Conservation (phyloP, 2,329 filamentous ascomycete genomes). For the Talaromyces sp. region DNA sequence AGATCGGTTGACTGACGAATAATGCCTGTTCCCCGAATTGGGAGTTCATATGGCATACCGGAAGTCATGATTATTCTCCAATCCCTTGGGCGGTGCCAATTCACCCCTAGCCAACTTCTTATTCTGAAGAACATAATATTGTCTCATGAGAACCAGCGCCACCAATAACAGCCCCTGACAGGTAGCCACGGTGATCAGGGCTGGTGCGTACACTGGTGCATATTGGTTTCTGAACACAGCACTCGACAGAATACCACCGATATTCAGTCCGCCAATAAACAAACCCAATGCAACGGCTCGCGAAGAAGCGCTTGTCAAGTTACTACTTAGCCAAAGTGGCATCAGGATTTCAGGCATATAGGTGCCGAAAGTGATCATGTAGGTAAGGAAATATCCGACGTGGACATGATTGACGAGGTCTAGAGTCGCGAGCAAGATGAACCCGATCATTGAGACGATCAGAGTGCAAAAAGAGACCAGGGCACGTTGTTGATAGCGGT, state of each 20-base stretch:
- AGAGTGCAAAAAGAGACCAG: slow-evolving; percentile 1
- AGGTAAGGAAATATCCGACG: slow-evolving; percentile 13
- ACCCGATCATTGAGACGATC: slow-evolving; percentile 8
- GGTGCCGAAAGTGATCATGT: slow-evolving; percentile 10
- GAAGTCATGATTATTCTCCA: slow-evolving; percentile 10
- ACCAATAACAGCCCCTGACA: slow-evolving; percentile 10
- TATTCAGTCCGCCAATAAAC: slow-evolving; percentile 9
- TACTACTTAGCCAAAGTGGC: slow-evolving; percentile 10
- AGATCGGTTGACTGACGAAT: too few species aligned
- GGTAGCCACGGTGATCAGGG: slow-evolving; percentile 10
- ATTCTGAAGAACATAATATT: slow-evolving; percentile 5
- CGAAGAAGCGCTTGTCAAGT: slow-evolving; percentile 3
- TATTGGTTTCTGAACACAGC: slow-evolving; percentile 10
- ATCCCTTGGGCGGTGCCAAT: not conserved
- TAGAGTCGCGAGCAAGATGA: slow-evolving; percentile 6
- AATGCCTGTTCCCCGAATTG: too few species aligned
- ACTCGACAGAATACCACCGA: slow-evolving; percentile 12
- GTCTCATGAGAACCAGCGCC: slow-evolving; percentile 1
- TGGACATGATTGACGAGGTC: slow-evolving; percentile 7
- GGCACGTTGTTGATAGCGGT: slow-evolving; percentile 11
- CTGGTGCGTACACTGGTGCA: slow-evolving; percentile 8
- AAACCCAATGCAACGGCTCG: slow-evolving; percentile 12
- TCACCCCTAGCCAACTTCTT: slow-evolving; percentile 7
- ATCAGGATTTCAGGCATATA: slow-evolving; percentile 10
- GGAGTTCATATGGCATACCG: slow-evolving; percentile 6